Evolutionary conservation across 495 filamentous ascomycete genomes (phyloP).

Genomic region (Tuber borchii): DNA sequence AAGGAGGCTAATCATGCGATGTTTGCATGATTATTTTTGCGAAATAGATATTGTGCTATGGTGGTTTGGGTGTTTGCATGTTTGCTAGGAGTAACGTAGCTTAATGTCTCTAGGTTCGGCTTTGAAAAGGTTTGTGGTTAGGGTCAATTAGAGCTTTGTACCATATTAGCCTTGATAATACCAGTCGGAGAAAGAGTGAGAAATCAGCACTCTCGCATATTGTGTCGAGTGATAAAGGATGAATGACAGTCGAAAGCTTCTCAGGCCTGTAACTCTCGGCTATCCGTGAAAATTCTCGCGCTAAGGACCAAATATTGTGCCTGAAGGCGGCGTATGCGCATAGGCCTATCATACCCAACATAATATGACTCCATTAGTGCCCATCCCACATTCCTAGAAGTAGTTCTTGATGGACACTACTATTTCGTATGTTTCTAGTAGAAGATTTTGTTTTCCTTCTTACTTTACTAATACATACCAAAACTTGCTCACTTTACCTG

Average conservation of each 20-base stretch:
- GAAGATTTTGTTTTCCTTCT: no score
- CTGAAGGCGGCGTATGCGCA: neutral
- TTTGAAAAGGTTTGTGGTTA: neutral
- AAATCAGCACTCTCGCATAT: neutral
- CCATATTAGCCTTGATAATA: neutral
- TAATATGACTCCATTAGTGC: neutral
- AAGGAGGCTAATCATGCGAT: neutral
- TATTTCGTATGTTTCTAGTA: no score
- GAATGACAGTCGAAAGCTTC: neutral
- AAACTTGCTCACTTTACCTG: no score
- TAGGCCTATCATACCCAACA: neutral
- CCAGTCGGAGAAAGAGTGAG: neutral
- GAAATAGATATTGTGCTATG: neutral
- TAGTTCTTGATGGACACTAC: neutral
- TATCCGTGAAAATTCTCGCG: neutral
- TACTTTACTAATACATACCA: no score
- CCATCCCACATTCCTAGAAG: neutral
- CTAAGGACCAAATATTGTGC: neutral
- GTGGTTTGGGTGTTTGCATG: neutral
- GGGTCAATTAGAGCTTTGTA: neutral
- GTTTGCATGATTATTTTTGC: neutral
- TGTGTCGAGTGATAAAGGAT: neutral
- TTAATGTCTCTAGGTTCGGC: neutral
- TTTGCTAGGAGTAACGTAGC: neutral
- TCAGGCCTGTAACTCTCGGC: neutral